Base-by-base conservation (phyloP, 495 filamentous ascomycete genomes). In the Trichoderma parareesei region DNA sequence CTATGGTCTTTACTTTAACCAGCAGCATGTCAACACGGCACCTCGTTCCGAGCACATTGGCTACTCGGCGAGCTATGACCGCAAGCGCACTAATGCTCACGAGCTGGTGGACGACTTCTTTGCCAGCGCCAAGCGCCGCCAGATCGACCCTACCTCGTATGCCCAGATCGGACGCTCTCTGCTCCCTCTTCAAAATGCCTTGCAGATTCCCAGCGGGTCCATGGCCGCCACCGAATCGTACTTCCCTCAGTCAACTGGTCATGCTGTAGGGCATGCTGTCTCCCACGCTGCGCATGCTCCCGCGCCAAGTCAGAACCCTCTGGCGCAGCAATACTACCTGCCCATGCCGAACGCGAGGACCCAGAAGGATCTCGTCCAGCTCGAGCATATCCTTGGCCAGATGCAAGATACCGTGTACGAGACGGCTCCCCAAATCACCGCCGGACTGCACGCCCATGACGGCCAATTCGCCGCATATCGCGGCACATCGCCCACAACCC, bases 361-460 rank as follows among this genome's bases (percentile, higher is more conserved):
- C 64, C 97, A 98, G 84, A 90, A 84, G 68, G 93, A 99, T 68
- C 79, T 99, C 35, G 81, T 92, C 71, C 88, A 93, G 72, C 90
- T 96, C 71, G 93, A 98, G 75, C 87, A 92, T 66, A 88, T 97
- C 78, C 82, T 99, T 44, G 90, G 96, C 75, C 91, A 97, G 75
- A 92, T 98, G 82, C 92, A 97, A 70, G 83, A 87, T 67, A 96
- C 93, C 8, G 89, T 97, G 38, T 98, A 97, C 72, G 93, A 97
- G 75, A 93, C 85, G 70, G 87, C 92, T 33, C 89, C 90, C 70
- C 84, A 89, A 14, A 82, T 89, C 3, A 88, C 89, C 1, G 87
- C 88, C 41, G 90, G 89, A 61, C 81, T 91, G 60, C 84, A 86
- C 46, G 87, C 90, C 66, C 86, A 90, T 65, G 75, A 88, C 11